phyloP scores from a whole-genome alignment of 1,284 basidiomycete genomes.

The Sanghuangporus baumii region DNA sequence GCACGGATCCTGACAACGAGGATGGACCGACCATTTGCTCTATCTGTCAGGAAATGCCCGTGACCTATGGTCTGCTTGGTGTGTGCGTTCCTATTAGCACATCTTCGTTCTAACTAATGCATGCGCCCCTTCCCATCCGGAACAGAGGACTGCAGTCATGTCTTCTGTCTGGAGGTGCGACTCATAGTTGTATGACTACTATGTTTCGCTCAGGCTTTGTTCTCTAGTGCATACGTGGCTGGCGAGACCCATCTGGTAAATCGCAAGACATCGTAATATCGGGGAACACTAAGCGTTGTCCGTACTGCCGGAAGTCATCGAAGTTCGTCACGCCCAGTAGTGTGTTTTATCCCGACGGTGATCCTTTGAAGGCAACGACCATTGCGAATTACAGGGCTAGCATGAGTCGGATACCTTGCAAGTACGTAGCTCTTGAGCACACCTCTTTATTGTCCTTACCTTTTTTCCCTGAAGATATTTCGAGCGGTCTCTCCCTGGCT shows the following conservation, averaged over 20 bases:
- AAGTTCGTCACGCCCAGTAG: constrained; percentile 66
- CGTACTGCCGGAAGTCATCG: constrained; percentile 61
- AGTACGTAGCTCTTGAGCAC: constrained; percentile 33
- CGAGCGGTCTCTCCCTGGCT: constrained; percentile 37
- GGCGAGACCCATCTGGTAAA: constrained; percentile 57
- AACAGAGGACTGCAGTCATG: constrained; percentile 61
- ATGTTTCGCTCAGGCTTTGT: background rate
- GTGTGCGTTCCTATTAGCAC: constrained; percentile 19
- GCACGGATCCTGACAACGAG: constrained; percentile 26
- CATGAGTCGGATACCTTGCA: constrained; percentile 62
- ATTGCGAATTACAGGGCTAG: constrained; percentile 61
- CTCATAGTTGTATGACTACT: background rate
- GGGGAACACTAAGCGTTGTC: constrained; percentile 64
- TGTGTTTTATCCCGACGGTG: constrained; percentile 49
- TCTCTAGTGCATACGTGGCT: constrained; percentile 62
- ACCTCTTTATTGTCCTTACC: background rate
- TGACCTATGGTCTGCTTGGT: constrained; percentile 64
- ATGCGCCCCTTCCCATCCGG: background rate
- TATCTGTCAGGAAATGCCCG: constrained; percentile 69
- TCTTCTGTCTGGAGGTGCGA: constrained; percentile 63
- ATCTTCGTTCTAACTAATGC: constrained; percentile 8
- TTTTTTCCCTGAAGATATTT: constrained; percentile 47
- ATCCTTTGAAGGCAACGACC: constrained; percentile 43
- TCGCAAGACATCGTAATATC: constrained; percentile 44
- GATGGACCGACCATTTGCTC: constrained; percentile 46